Conservation (phyloP, 2,329 filamentous ascomycete genomes). For the Fusarium sp. region DNA sequence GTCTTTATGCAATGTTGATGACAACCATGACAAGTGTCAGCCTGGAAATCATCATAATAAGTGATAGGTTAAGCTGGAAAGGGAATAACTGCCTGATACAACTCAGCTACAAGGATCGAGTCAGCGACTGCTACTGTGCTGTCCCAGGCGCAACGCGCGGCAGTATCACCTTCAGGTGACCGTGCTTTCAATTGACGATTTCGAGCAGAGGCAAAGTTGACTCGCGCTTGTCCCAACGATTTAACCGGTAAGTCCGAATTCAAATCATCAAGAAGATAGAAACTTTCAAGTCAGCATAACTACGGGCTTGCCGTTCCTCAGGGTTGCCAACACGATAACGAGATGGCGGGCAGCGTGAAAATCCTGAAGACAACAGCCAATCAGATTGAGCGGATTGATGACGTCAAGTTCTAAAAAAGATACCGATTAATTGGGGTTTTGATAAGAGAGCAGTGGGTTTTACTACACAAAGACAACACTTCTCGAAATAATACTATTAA, state of each 20-base stretch:
- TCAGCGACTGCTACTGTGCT: not conserved
- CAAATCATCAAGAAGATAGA: not conserved
- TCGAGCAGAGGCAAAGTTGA: constrained; percentile 7
- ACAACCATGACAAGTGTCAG: not conserved
- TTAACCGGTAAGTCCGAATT: constrained; percentile 16
- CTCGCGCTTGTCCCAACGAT: not conserved
- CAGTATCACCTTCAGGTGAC: constrained; percentile 26
- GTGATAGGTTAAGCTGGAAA: not conserved
- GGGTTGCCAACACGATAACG: constrained; percentile 21
- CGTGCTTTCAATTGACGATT: not conserved
- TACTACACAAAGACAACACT: constrained; percentile 3
- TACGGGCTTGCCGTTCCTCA: constrained; percentile 35
- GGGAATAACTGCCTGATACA: constrained; percentile 31
- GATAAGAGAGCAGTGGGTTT: not conserved
- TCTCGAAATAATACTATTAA: not conserved
- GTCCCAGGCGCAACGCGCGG: constrained; percentile 30
- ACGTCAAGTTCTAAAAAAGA: constrained; percentile 38
- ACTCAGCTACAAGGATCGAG: constrained; percentile 30
- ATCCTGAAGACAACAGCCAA: constrained; percentile 34
- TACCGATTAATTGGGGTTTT: not conserved
- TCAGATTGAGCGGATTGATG: constrained; percentile 38
- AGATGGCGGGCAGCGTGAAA: constrained; percentile 35
- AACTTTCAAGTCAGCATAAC: not conserved
- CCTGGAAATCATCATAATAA: constrained; percentile 4
- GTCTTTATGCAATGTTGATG: not conserved